Evolutionary conservation across 1,139 yeast species (phyloP), one percentile per base, ranked within the genome.

Genomic region (Meyerozyma carpophila): DNA sequence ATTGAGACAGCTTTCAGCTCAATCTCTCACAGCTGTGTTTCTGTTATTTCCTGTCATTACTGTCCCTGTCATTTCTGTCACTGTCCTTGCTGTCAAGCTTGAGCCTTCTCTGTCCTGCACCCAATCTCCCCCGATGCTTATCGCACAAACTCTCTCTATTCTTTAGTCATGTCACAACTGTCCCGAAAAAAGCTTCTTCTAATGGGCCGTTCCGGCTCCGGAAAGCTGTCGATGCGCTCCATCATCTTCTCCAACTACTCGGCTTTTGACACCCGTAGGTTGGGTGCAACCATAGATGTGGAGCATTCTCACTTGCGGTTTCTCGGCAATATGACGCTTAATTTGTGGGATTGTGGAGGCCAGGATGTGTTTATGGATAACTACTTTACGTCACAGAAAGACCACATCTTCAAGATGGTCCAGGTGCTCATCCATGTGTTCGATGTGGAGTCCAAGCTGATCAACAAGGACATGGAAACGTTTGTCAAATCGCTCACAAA

Each of bases 271-370:
- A 93, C 99, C 2, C 75, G 98, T 52, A 73, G 98, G 49, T 68
- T 93, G 13, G 98, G 98, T 1, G 98, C 98, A 21, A 93, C 98
- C 1, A 91, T 94, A 48, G 98, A 94, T 59, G 98, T 93, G 24
- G 98, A 94, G 60, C 97, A 93, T 59, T 90, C 98, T 4, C 96
- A 93, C 64, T 70, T 93, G 43, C 71, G 98, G 45, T 91, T 93
- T 58, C 70, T 93, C 47, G 97, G 97, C 4, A 91, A 93, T 61
- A 89, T 93, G 95, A 90, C 97, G 1, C 73, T 93, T 45, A 93
- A 93, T 55, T 70, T 93, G 29, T 91, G 98, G 98, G 99, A 93
- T 62, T 93, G 98, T 66, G 99, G 98, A 53, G 96, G 95, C 3
- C 99, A 93, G 63, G 98, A 93, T 62, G 91, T 87, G 3, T 94